Conservation (phyloP, 1,284 basidiomycete species). For the Melampsora larici-populina region DNA sequence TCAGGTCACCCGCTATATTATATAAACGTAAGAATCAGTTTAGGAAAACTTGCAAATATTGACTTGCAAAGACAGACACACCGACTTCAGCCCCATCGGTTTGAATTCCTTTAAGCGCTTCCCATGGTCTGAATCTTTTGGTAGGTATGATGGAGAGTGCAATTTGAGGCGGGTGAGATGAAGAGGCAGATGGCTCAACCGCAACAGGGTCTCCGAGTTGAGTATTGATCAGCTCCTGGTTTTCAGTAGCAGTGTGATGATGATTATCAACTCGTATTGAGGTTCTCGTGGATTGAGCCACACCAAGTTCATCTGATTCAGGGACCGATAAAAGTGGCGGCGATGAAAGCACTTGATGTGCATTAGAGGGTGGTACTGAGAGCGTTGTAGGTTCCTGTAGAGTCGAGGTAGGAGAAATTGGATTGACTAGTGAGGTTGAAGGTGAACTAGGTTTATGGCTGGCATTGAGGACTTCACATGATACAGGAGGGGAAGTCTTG, state of each 20-base stretch:
- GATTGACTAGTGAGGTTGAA: not conserved
- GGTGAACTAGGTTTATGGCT: not conserved
- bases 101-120: constrained; percentile 40
- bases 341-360: not conserved
- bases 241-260: not conserved
- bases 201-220: not conserved
- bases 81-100: constrained; percentile 31
- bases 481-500: constrained; percentile 6
- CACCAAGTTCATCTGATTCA: not conserved
- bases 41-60: not conserved
- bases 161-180: constrained; percentile 2
- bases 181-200: not conserved
- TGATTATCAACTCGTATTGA: not conserved
- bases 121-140: constrained; percentile 39
- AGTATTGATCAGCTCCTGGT: not conserved
- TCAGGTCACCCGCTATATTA: constrained; percentile 23
- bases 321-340: not conserved
- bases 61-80: not conserved
- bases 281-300: not conserved
- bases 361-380: not conserved
- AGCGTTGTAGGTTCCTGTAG: not conserved
- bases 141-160: constrained; percentile 7
- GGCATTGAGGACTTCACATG: not conserved
- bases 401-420: constrained; percentile 13
- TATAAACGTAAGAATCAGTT: not conserved